phyloP scores from a whole-genome alignment of 306 rosid genomes.

The Echinosophora koreensis region DNA sequence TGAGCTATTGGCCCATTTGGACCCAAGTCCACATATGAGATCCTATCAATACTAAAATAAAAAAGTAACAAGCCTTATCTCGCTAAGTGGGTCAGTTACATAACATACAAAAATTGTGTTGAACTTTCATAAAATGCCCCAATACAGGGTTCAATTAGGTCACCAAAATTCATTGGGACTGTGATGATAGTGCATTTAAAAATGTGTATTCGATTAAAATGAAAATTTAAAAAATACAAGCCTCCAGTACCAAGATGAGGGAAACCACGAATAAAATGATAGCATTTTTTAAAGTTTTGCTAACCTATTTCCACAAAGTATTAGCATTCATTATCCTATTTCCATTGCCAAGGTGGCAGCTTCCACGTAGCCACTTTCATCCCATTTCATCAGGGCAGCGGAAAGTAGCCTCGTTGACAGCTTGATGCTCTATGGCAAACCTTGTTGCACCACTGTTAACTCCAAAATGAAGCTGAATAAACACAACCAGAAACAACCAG shows the following conservation, averaged over 20 bases:
- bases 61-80: constrained; percentile 15
- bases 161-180: constrained; percentile 24
- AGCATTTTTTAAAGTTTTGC: constrained; percentile 35
- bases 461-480: constrained; percentile 87
- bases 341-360: constrained; percentile 29
- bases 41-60: constrained; percentile 36
- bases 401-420: constrained; percentile 92
- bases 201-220: background rate
- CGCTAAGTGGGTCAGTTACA: constrained; percentile 12
- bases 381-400: constrained; percentile 90
- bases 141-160: constrained; percentile 37
- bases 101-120: constrained; percentile 10
- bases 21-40: too few species aligned
- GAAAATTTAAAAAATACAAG: constrained; percentile 33
- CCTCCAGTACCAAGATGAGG: constrained; percentile 19
- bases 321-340: constrained; percentile 25
- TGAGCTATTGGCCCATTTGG: too few species aligned
- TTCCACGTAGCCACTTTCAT: constrained; percentile 32
- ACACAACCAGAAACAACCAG: constrained; percentile 35
- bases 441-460: constrained; percentile 93
- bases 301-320: constrained; percentile 18
- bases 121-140: constrained; percentile 16
- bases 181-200: background rate
- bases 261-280: constrained; percentile 2
- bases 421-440: constrained; percentile 95